Percentiles rank a stretch among this genome's conserved stretches.
Conservation (phyloP, 441 rosid species). For the California macrophylla region DNA sequence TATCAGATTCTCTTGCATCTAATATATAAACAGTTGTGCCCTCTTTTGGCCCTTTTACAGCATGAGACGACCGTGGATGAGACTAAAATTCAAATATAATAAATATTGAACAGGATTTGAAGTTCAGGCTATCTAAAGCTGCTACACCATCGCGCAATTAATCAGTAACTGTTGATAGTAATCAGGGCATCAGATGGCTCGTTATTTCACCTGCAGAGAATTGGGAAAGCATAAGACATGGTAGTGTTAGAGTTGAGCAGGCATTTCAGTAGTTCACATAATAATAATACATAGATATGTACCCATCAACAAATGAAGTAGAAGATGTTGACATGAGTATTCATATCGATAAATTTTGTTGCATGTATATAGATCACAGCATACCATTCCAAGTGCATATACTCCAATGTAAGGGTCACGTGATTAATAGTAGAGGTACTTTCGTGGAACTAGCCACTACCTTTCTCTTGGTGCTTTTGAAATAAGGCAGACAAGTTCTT, state of each 20-base stretch:
- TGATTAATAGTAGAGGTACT: neutral
- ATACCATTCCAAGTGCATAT: neutral
- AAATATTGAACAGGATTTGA: neutral
- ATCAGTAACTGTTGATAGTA: neutral
- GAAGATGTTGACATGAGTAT: neutral
- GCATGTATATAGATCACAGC: neutral
- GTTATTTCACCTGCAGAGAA: conserved; percentile 31
- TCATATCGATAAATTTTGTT: neutral
- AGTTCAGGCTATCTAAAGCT: neutral
- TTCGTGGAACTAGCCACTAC: neutral
- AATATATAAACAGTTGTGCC: neutral
- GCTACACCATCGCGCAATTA: neutral
- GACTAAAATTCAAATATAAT: neutral
- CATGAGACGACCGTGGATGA: neutral
- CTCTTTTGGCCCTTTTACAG: neutral
- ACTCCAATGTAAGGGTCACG: neutral
- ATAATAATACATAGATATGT: neutral
- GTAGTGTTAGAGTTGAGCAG: neutral
- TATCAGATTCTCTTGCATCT: neutral
- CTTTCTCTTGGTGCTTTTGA: no score
- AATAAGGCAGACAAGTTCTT: neutral
- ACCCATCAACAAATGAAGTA: neutral
- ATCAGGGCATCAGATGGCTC: conserved; percentile 22
- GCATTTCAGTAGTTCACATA: neutral
- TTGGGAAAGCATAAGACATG: neutral